Evolutionary conservation across 805 yeast species (phyloP).

Genomic region (Jamesozyma rosinii): DNA sequence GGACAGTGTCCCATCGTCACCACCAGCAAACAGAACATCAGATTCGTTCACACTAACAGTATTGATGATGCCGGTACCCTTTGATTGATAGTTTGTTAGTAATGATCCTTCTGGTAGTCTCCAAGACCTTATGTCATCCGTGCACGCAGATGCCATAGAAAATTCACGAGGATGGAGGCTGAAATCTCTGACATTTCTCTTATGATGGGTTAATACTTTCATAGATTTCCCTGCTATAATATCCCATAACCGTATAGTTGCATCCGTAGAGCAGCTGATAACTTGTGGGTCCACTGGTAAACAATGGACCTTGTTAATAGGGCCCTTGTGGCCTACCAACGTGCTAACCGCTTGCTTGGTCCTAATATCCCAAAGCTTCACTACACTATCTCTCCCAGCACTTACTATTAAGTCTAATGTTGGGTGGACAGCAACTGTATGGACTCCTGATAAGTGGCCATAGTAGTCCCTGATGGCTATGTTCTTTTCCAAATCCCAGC

Average conservation of each 20-base stretch:
- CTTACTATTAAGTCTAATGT: constrained; percentile 71
- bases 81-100: constrained; percentile 44
- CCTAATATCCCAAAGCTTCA: constrained; percentile 90
- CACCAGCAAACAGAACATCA: constrained; percentile 68
- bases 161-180: constrained; percentile 57
- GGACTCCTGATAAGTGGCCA: constrained; percentile 89
- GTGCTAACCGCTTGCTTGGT: constrained; percentile 66
- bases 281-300: constrained; percentile 78
- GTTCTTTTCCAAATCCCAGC: constrained; percentile 93
- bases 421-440: constrained; percentile 78
- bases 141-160: constrained; percentile 72
- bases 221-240: constrained; percentile 61
- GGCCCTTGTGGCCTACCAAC: constrained; percentile 70
- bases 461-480: constrained; percentile 77
- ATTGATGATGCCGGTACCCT: constrained; percentile 44
- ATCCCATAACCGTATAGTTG: constrained; percentile 87
- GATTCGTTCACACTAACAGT: constrained; percentile 53
- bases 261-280: constrained; percentile 72
- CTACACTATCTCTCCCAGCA: constrained; percentile 82
- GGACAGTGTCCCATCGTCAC: constrained; percentile 69
- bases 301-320: constrained; percentile 60
- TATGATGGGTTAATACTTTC: constrained; percentile 74
- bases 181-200: constrained; percentile 69
- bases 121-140: constrained; percentile 81
- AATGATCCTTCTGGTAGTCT: constrained; percentile 67